Conservation (phyloP, 495 filamentous ascomycete genomes). For the Cenococcum geophilum region DNA sequence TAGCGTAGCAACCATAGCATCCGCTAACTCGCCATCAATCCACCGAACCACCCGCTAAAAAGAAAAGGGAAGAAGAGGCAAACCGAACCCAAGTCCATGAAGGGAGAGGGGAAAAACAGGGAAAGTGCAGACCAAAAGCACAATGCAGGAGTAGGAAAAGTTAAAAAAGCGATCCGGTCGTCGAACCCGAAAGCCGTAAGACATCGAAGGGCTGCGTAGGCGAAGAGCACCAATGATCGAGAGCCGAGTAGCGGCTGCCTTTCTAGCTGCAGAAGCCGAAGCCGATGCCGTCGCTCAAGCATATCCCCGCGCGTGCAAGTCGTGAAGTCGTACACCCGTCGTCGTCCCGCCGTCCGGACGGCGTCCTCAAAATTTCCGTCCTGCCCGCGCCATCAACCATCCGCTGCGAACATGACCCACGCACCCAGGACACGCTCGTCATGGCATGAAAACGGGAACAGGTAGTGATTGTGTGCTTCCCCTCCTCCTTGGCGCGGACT, state of each 20-base stretch:
- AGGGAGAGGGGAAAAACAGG: background rate
- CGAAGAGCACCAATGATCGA: background rate
- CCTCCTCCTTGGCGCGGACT: conserved; percentile 4
- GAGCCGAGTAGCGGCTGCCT: background rate
- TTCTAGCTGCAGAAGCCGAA: background rate
- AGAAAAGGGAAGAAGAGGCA: no score
- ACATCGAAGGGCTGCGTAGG: background rate
- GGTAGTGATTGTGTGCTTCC: background rate
- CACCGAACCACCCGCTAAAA: background rate
- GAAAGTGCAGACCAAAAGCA: background rate
- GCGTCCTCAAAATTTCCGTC: background rate
- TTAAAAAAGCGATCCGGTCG: background rate
- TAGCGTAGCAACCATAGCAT: background rate
- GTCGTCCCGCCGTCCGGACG: background rate
- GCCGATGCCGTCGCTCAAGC: background rate
- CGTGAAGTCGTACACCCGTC: background rate
- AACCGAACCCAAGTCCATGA: background rate
- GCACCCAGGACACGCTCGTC: no score
- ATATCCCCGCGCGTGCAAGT: background rate
- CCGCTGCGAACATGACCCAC: background rate
- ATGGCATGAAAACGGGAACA: no score
- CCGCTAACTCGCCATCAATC: background rate
- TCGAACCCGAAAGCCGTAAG: background rate
- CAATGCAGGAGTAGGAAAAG: no score
- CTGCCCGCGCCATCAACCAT: background rate